Evolutionary conservation across 2,329 filamentous ascomycete species (phyloP), one percentile per base, ranked within the genome.

Genomic region (Pyrenophora seminiperda): DNA sequence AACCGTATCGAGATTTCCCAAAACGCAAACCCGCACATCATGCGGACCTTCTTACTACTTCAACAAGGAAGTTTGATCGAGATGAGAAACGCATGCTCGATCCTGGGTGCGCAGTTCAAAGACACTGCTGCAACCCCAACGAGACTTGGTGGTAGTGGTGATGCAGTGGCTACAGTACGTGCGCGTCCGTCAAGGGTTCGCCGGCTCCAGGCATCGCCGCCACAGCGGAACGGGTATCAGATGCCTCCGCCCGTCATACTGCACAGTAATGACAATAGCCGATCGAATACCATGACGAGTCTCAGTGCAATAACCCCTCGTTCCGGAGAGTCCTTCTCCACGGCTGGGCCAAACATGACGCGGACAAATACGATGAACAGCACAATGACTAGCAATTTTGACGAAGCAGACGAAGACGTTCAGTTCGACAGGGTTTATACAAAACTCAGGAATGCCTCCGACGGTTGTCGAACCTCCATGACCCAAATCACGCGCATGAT

Each of bases 351-450:
- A 56, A 73, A 62, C 65, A 66, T 76, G 47, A 75, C 73, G 14
- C 73, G 76, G 20, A 77, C 73, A 18, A 76, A 74, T 43, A 77
- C 73, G 38, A 75, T 83, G 36, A 80, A 77, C 7, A 88, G 91
- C 41, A 77, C 73, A 37, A 75, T 83, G 36, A 80, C 77, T 7
- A 88, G 91, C 41, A 83, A 86, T 41, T 81, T 83, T 38, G 81
- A 83, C 29, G 70, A 73, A 48, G 82, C 82, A 2, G 88, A 91
- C 57, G 90, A 96, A 56, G 91, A 96, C 61, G 81, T 83, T 13
- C 82, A 86, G 20, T 96, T 96, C 59, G 92, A 96, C 56, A 84
- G 80, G 54, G 90, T 97, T 17, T 96, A 90, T 75, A 68, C 91
- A 27, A 88, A 88, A 37, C 77, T 96, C 18, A 85, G 87, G 37